Base-by-base conservation (phyloP, 106 monocot genomes). In the Amphibolis antarctica region DNA sequence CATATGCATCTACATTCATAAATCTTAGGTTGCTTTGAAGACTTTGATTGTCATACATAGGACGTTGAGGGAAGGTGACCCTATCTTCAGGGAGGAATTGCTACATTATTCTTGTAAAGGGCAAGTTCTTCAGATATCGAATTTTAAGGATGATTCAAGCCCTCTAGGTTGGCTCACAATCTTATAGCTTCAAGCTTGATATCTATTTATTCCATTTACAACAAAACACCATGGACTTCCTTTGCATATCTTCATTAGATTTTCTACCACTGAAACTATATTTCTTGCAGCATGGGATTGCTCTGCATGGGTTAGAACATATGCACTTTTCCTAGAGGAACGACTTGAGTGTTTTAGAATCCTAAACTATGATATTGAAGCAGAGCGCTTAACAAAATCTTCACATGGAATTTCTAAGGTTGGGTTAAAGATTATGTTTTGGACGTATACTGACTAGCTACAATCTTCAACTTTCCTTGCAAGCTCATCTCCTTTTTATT, bases 71-170 rank as follows among this genome's bases (percentile, higher is more conserved):
- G 93, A 93, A 57, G 93, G 88, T 52, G 88, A 88, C 74, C 82
- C 88, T 46, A 79, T 83, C 30, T 88, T 88, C 66, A 83, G 83
- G 70, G 88, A 88, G 49, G 88, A 93, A 61, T 71, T 88, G 6
- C 48, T 88, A 53, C 75, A 75, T 53, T 93, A 83, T 71, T 74
- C 78, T 30, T 82, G 59, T 23, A 77, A 73, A 42, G 85, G 83
- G 29, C 69, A 82, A 73, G 60, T 81, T 53, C 68, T 88, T 46
- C 85, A 79, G 53, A 93, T 88, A 69, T 74, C 93, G 12, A 83
- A 88, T 59, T 93, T 88, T 74, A 93, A 89, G 70, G 93, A 93
- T 55, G 93, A 94, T 74, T 94, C 93, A 51, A 86, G 86, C 48
- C 79, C 88, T 59, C 67, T 81, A 53, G 89, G 93, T 94, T 66